Base-by-base conservation (phyloP, 371 early-diverging fungal species). In the Parasitella parasitica region DNA sequence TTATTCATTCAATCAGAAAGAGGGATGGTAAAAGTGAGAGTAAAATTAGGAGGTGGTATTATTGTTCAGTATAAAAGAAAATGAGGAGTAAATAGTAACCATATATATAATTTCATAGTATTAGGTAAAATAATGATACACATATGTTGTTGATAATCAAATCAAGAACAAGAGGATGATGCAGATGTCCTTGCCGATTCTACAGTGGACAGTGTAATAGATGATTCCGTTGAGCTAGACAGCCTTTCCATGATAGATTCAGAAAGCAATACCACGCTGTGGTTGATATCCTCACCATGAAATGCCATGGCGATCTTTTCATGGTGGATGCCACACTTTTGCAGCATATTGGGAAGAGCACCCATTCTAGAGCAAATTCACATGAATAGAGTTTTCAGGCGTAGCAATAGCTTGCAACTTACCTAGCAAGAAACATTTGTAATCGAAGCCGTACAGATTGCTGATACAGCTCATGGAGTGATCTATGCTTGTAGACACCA, bases 401-500 rank as follows among this genome's bases (percentile, higher is more conserved):
- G n/a, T n/a, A n/a, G 22, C 22, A 1, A 22, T 43, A 11, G n/a
- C 46, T 16, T 22, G 7, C 0, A 2, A n/a, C 34, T 24, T 69
- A 74, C 79, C 76, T 76, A 27, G 67, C 60, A 15, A 79, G 56
- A 32, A 66, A 72, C 91, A 93, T 93, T 58, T 85, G 83, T 12
- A 92, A 71, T 56, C 87, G 83, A 35, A 91, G 65, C 20, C 85
- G 73, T 18, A 86, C 69, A 6, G 81, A 80, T 70, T 94, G 90
- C 51, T 79, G 63, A 61, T 85, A 90, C 24, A 93, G 30, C 39
- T 91, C 91, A 67, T 80, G 81, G 16, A 82, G 72, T 8, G 79
- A 76, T 43, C 90, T 82, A 43, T 87, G 83, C 15, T 86, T 76
- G 66, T 87, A 91, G 30, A 85, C 77, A 15, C 93, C 93, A 41